phyloP scores from a whole-genome alignment of 192 early-diverging fungal species.

The Rhizophagus clarus region DNA sequence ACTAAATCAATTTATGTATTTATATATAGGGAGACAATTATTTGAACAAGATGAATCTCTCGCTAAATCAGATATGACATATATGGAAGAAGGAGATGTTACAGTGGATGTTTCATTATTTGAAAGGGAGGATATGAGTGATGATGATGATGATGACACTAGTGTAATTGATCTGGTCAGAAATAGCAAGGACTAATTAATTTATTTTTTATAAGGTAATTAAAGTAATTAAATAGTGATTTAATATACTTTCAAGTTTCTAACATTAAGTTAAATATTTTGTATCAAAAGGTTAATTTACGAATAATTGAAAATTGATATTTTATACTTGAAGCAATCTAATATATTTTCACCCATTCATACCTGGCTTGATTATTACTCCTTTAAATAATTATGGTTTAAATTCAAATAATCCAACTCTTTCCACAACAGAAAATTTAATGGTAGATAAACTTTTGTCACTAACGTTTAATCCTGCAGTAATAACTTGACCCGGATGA shows the following conservation, averaged over 20 bases:
- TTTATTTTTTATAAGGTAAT: not conserved
- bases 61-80: constrained; percentile 78
- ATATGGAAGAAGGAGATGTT: constrained; percentile 85
- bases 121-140: constrained; percentile 65
- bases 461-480: constrained; percentile 61
- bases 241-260: not conserved
- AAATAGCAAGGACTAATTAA: constrained; percentile 13
- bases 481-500: constrained; percentile 73
- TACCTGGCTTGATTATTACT: too few relatives aligned
- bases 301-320: too few relatives aligned
- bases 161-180: constrained; percentile 41
- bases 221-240: not conserved
- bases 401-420: constrained; percentile 28
- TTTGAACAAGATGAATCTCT: constrained; percentile 90
- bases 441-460: constrained; percentile 51
- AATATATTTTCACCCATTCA: too few relatives aligned
- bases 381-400: not conserved
- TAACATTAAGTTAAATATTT: too few relatives aligned
- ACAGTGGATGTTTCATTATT: constrained; percentile 79
- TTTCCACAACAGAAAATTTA: constrained; percentile 49
- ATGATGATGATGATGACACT: constrained; percentile 65
- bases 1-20: not conserved
- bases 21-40: constrained; percentile 73
- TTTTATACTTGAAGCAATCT: too few relatives aligned
- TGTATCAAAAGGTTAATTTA: too few relatives aligned